These are phyloP conservation scores for Pholiota molesta DNA, from an alignment of 768 basidiomycete genomes.

Conservation along the genomic window DNA sequence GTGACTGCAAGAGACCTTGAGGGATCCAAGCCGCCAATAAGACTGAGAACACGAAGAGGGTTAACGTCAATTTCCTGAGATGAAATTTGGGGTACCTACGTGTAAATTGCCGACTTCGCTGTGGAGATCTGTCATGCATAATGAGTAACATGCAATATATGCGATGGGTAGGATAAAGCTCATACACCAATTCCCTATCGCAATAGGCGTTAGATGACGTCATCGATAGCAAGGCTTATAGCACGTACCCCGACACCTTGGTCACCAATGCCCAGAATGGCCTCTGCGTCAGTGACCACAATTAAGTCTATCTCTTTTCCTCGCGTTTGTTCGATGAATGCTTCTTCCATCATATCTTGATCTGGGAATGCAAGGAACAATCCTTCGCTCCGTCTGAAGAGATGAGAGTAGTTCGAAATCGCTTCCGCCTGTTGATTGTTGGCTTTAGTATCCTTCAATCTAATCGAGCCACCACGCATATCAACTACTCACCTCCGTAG, in stretches of 20 bases:
- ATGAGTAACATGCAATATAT: not conserved
- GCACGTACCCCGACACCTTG: constrained; percentile 66
- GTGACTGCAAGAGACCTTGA: constrained; percentile 58
- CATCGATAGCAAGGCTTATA: not conserved
- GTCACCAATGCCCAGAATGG: constrained; percentile 74
- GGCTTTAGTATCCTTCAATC: not conserved
- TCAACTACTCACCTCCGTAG: constrained; percentile 59
- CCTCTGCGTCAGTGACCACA: constrained; percentile 84
- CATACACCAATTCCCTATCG: constrained; percentile 22
- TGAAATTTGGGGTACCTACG: constrained; percentile 35
- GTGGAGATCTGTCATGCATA: constrained; percentile 58
- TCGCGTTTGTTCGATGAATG: constrained; percentile 68
- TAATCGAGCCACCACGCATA: not conserved
- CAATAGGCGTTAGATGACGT: not conserved
- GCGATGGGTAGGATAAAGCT: not conserved
- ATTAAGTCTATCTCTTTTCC: constrained; percentile 73
- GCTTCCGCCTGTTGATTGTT: constrained; percentile 64
- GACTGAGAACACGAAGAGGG: constrained; percentile 31
- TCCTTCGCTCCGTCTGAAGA: constrained; percentile 81
- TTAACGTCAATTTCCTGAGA: not conserved
- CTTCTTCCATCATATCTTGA: constrained; percentile 72
- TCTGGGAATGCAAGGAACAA: constrained; percentile 68
- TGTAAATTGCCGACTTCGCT: constrained; percentile 80
- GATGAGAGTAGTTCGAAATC: constrained; percentile 81
- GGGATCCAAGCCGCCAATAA: constrained; percentile 71